Base-by-base conservation (phyloP, 345 rosid species). In the Jatropha curcas region DNA sequence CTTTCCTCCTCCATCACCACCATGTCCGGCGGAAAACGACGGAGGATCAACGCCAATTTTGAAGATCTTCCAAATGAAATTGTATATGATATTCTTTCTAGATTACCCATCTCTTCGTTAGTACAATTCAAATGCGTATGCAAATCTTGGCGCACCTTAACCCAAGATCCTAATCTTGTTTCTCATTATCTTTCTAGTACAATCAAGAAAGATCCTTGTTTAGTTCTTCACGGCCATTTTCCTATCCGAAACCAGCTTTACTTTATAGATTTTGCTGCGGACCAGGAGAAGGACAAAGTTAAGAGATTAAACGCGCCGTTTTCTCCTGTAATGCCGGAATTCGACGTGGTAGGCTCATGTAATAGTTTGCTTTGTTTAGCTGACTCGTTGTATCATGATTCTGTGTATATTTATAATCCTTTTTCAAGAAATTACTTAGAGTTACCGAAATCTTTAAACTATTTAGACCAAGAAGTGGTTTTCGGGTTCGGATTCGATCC, bases 51-150 rank as follows among this genome's bases (percentile, higher is more conserved):
- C n/a, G n/a, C n/a, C n/a, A n/a, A n/a, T n/a, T n/a, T 90, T 75
- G 91, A 90, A 33, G 51, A 53, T 57, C 88, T 90, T 27, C 97
- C 97, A 1, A n/a, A n/a, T n/a, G 97, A 92, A 60, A 83, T 92
- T 55, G 27, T 82, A 13, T 22, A 83, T 10, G 92, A 88, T 64
- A 90, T 92, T 67, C 83, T 92, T 4, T 87, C 87, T 22, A 86
- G 89, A 67, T 81, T 92, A 16, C 89, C 97, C 59, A 76, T 75
- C 48, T 71, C 76, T 48, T 83, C 85, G 24, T 14, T 85, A 24
- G 60, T 80, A 10, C 79, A 70, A 65, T 83, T 75, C 83, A 74
- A 81, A 60, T 71, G 71, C 35, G 90, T 82, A 3, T 83, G 84
- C 68, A 59, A 73, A 67, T 45, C 83, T 65, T 85, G 84, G 90